Evolutionary conservation across 2,329 filamentous ascomycete species (phyloP), one percentile per base, ranked within the genome.

Genomic region (Lachnellula suecica): DNA sequence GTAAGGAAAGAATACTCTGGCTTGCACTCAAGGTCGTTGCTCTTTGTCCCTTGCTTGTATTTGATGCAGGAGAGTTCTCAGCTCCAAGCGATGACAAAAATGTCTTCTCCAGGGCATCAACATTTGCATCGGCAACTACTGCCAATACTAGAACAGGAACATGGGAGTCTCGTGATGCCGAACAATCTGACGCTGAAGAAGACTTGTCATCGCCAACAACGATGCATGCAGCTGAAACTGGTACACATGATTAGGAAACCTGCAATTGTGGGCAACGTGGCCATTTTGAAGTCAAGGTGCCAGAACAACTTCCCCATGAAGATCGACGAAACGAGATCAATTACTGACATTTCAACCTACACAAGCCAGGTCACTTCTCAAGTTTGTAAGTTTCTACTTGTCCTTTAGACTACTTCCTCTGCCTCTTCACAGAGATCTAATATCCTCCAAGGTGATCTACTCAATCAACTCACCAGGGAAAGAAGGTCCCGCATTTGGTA

Each of bases 1-100:
- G 63, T 15, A 61, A 56, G 24, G 63, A 65, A 27, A 44, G 61
- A 4, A 63, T 64, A 22, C 52, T 63, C 5, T 65, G 60, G 57
- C 47, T 66, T 17, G 62, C 53, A 0, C 57, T 49, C 29, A 48
- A 50, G 15, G 43, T 66, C 31, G 49, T 52, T 5, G 40, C 25
- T 23, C 19, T 43, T 19, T 54, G 52, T 8, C 25, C 47, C 5
- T 55, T 47, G 41, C 41, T 66, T 6, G 42, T 7, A 2, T 66
- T 58, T 37, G 48, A 61, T 47, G 51, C 54, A 5, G 47, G 52
- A 25, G 41, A 24, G 15, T 59, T 60, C 25, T 53, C 41, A 1
- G 31, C 23, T 2, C 29, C 44, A n/a, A 41, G 45, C 17, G 27
- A 53, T 4, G 37, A 52, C 29, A 11, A 47, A 8, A 4, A 22